A percentile compares a stretch with the other conserved stretches of the same genome.
Conservation (phyloP, 1,139 yeast genomes). For the Debaryomyces singareniensis region DNA sequence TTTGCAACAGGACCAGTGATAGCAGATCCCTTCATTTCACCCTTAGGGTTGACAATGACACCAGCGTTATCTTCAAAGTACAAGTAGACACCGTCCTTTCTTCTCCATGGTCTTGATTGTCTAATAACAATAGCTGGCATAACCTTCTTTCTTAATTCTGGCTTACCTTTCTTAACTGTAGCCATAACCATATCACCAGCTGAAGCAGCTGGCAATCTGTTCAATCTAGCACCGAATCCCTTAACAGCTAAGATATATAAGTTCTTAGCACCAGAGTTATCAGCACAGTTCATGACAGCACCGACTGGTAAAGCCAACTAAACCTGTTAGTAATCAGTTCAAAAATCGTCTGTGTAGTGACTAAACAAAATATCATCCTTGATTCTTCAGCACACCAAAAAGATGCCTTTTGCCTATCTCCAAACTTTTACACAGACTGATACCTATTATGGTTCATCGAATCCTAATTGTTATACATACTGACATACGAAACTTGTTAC, state of each 20-base stretch:
- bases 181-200: slow-evolving; percentile 99
- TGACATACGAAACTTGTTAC: slow-evolving; percentile 99
- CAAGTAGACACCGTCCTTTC: slow-evolving; percentile 99
- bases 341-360: background rate
- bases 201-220: slow-evolving; percentile 99
- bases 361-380: background rate
- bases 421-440: too few species aligned
- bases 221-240: slow-evolving; percentile 99
- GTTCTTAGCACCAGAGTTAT: slow-evolving; percentile 99
- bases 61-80: slow-evolving; percentile 99
- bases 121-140: slow-evolving; percentile 99
- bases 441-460: too few species aligned
- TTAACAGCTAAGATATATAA: slow-evolving; percentile 98
- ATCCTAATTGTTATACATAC: slow-evolving; percentile 46
- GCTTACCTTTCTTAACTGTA: slow-evolving; percentile 99
- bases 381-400: background rate
- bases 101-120: slow-evolving; percentile 99
- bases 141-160: slow-evolving; percentile 99
- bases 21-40: slow-evolving; percentile 99
- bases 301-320: slow-evolving; percentile 97
- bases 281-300: slow-evolving; percentile 99
- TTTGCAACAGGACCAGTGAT: slow-evolving; percentile 99
- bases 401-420: too few species aligned
- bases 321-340: slow-evolving; percentile 19
- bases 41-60: slow-evolving; percentile 99